Evolutionary conservation across 1,284 basidiomycete species (phyloP), one percentile per base, ranked within the genome.

Genomic region (Stereum hirsutum): DNA sequence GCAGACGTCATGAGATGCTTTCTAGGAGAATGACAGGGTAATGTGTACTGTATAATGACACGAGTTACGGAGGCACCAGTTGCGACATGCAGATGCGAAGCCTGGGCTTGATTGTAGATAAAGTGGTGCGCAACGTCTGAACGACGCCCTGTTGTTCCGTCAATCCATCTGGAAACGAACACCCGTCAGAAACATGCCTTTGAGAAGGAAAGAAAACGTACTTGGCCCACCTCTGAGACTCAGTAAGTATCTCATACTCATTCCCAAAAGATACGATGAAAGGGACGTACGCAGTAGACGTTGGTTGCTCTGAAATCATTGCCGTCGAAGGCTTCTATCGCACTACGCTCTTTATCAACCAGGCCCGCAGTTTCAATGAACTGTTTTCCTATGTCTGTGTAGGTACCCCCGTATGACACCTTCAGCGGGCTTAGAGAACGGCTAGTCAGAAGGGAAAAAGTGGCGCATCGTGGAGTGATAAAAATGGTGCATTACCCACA

Each of bases 361-460:
- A 50, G 50, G 2, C 57, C 45, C 14, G 66, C 72, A 6, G 69
- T 65, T 4, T 62, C 57, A 12, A 80, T 54, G 43, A 71, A 75
- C 21, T 79, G 62, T 14, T 61, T 50, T 1, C 61, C 68, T 5
- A 74, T 44, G 19, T 67, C 66, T 14, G 62, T 56, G 19, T 58
- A 51, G 5, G 52, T 49, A 2, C 61, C 58, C 1, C 65, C 63
- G 20, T 60, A 57, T 0, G 75, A 77, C 2, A 77, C 58, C 41
- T 70, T 69, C 42, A 80, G 58, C 0, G 75, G 78, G 0, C 57
- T 53, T 28, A 43, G n/a, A n/a, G n/a, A n/a, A n/a, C n/a, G n/a
- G n/a, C n/a, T n/a, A n/a, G n/a, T n/a, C n/a, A n/a, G n/a, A n/a
- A n/a, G n/a, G n/a, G n/a, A n/a, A n/a, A n/a, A n/a, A n/a, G n/a